Conservation (phyloP, 1,284 basidiomycete species). For the Ceratorhiza oryzae-sativae region DNA sequence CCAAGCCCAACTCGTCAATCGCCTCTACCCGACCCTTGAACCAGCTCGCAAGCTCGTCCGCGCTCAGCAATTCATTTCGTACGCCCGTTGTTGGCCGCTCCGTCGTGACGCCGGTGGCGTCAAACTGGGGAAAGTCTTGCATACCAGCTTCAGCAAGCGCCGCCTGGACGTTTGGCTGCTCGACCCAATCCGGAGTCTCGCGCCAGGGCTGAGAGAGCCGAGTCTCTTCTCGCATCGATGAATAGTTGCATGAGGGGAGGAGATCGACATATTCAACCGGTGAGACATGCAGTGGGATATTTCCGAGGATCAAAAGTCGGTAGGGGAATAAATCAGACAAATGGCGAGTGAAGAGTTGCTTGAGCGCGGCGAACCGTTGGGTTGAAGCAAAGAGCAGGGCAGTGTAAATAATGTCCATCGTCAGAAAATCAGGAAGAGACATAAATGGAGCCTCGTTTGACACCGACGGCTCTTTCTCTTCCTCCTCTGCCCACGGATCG, state of each 20-base stretch:
- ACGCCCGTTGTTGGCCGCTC: conserved; percentile 20
- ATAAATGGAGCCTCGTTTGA: conserved; percentile 55
- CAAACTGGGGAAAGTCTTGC: conserved; percentile 35
- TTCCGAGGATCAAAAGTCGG: conserved; percentile 73
- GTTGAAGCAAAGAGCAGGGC: conserved; percentile 72
- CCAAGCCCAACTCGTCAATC: conserved; percentile 72
- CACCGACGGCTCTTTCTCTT: conserved; percentile 48
- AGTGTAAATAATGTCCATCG: conserved; percentile 62
- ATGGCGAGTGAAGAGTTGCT: conserved; percentile 66
- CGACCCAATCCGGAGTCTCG: conserved; percentile 62
- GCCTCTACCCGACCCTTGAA: conserved; percentile 70
- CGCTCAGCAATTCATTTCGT: conserved; percentile 41
- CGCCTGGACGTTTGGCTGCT: conserved; percentile 55
- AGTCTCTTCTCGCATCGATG: conserved; percentile 56
- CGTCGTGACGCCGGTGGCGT: conserved; percentile 2
- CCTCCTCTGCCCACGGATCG: conserved; percentile 80
- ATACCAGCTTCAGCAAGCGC: conserved; percentile 50
- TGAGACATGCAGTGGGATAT: conserved; percentile 73
- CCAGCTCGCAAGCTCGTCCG: conserved; percentile 69
- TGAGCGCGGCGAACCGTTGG: conserved; percentile 65
- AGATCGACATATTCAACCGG: conserved; percentile 68
- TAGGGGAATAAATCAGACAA: conserved; percentile 65
- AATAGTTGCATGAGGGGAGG: conserved; percentile 66
- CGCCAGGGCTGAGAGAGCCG: conserved; percentile 56
- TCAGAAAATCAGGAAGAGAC: conserved; percentile 69